Conservation (phyloP, 2,329 filamentous ascomycete genomes). For the Ophiostoma tasmaniense region DNA sequence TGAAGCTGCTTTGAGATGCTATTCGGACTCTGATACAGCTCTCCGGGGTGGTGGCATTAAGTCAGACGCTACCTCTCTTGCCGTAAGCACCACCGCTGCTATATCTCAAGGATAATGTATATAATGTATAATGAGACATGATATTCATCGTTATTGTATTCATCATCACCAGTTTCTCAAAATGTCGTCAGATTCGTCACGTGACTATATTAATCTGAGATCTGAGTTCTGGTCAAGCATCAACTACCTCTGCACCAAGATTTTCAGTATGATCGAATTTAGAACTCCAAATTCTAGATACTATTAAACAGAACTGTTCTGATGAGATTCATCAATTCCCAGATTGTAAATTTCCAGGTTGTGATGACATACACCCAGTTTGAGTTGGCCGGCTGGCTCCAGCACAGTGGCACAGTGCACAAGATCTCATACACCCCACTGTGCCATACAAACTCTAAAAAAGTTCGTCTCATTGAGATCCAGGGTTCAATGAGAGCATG, state of each 20-base stretch:
- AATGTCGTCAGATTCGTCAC: background rate
- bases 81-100: background rate
- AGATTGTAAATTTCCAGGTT: too few relatives aligned
- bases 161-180: background rate
- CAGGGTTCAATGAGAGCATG: background rate
- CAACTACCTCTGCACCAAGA: background rate
- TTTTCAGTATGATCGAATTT: too few relatives aligned
- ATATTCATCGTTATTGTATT: background rate
- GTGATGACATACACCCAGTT: too few relatives aligned
- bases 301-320: too few relatives aligned
- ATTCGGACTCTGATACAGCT: background rate
- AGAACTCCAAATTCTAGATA: too few relatives aligned
- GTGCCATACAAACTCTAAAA: background rate
- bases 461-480: slow-evolving; percentile 3
- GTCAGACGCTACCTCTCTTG: background rate
- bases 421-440: background rate
- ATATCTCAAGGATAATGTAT: background rate
- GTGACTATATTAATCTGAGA: background rate
- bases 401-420: background rate
- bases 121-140: background rate
- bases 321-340: background rate
- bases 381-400: background rate
- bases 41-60: background rate
- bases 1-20: background rate
- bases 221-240: background rate